A percentile compares a stretch with the other conserved stretches of the same genome.
Conservation (phyloP, 768 basidiomycete species). For the Russula griseocarnosa region DNA sequence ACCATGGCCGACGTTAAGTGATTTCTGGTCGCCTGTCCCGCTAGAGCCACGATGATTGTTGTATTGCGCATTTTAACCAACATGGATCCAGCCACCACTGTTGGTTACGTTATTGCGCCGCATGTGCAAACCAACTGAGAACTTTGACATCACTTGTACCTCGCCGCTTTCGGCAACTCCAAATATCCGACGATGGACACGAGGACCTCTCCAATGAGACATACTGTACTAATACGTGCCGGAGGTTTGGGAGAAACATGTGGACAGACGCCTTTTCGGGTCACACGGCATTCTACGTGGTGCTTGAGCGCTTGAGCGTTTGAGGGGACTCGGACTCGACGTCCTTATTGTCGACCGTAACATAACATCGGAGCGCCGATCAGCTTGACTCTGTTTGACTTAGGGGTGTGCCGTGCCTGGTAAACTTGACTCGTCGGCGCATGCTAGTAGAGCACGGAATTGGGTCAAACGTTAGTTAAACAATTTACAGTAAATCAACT, state of each 20-base stretch:
- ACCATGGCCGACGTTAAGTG: background rate
- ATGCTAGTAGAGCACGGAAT: background rate
- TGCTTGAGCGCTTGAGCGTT: background rate
- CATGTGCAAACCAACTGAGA: background rate
- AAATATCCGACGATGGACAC: background rate
- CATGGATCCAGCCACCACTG: too few relatives aligned
- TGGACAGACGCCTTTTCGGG: background rate
- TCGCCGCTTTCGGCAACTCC: background rate
- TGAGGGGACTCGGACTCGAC: too few relatives aligned
- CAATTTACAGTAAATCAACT: background rate
- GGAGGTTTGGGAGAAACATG: background rate
- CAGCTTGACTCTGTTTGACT: background rate
- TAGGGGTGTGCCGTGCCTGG: background rate
- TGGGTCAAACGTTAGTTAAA: background rate
- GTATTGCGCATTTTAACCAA: background rate
- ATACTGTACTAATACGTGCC: background rate
- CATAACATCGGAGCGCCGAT: background rate
- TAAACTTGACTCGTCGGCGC: too few relatives aligned
- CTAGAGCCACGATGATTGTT: background rate
- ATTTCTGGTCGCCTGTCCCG: background rate
- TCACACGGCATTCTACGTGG: background rate
- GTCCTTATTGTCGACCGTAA: too few relatives aligned
- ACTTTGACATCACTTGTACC: background rate
- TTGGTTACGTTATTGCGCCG: background rate
- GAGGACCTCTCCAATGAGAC: background rate